phyloP scores from a whole-genome alignment of 495 filamentous ascomycete genomes.

The Jackrogersella minutella region DNA sequence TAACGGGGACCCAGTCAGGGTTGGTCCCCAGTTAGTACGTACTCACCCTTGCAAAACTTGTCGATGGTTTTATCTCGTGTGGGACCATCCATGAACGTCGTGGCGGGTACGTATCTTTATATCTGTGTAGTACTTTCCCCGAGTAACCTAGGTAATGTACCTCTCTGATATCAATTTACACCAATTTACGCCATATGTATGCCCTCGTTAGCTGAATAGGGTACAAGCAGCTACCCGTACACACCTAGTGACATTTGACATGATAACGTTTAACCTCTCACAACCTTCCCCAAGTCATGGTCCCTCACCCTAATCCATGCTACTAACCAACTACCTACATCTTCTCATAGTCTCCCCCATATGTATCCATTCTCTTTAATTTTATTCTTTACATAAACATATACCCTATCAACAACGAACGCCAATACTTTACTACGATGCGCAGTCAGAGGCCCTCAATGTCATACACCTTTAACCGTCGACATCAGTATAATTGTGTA shows the following conservation, averaged over 20 bases:
- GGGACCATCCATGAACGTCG: constrained; percentile 1
- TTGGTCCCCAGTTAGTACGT: constrained; percentile 10
- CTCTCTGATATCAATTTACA: background rate
- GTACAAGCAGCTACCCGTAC: constrained; percentile 18
- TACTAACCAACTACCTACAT: constrained; percentile 9
- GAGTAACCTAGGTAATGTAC: background rate
- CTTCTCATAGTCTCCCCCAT: constrained; percentile 20
- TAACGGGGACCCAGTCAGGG: constrained; percentile 11
- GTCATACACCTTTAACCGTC: constrained; percentile 12
- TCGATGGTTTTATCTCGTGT: constrained; percentile 14
- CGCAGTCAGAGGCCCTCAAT: constrained; percentile 27
- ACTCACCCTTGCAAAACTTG: constrained; percentile 4
- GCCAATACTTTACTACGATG: constrained; percentile 32
- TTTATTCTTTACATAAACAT: constrained; percentile 1
- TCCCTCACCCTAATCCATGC: background rate
- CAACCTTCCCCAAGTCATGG: constrained; percentile 22
- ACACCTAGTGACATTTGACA: constrained; percentile 5
- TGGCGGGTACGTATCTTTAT: constrained; percentile 17
- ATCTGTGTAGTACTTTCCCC: background rate
- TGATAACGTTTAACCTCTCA: constrained; percentile 36
- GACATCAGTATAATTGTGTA: constrained; percentile 24
- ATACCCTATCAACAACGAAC: constrained; percentile 8
- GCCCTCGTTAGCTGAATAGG: constrained; percentile 21
- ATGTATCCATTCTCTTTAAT: constrained; percentile 5
- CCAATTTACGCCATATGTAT: background rate